Evolutionary conservation across 2,329 filamentous ascomycete species (phyloP), one percentile per base, ranked within the genome.

Genomic region (Clonostachys rosea): DNA sequence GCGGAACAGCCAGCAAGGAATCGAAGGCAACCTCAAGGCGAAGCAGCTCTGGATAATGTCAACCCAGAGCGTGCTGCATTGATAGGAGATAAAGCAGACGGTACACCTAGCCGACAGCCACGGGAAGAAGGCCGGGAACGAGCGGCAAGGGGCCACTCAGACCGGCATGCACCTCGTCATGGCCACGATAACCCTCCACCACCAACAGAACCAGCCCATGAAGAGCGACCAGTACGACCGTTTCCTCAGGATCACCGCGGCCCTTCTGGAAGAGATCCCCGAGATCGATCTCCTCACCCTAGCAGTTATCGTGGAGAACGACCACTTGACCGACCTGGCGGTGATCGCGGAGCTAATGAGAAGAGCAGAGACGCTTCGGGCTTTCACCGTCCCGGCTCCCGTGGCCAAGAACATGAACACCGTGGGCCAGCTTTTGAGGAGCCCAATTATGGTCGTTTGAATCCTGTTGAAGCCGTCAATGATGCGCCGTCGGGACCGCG

Each of bases 391-490:
- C 37, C 67, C 40, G 49, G 57, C 24, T 49, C 55, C 6, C 60
- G 63, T 5, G 44, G 69, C 37, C 59, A 63, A 3, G 79, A 83
- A 33, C 54, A 66, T 4, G 77, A 82, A 42, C 73, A 79, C 53
- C 69, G 71, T 36, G 68, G 74, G 51, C 54, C 73, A 17, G 69
- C 67, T 47, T 74, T 78, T 50, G 75, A 81, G 52, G 81, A 86
- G 59, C 76, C 78, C 14, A 81, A 78, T 47, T 84, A 84, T 54
- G 82, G 82, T 30, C 78, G 82, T 3, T 68, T 86, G 43, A 84
- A 80, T 51, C 66, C 75, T 3, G 71, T 76, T 44, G 68, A 73
- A 43, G 68, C 70, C 20, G 56, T 71, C 61, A 62, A 68, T 24
- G 50, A 52, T 6, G 72, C 76, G 39, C 80, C 80, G 5, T 75